Percentiles rank a stretch among this genome's conserved stretches.
These are phyloP conservation scores for Globisporangium nodosum DNA, from an alignment of 352 stramenopile genomes.

Conservation along the genomic window DNA sequence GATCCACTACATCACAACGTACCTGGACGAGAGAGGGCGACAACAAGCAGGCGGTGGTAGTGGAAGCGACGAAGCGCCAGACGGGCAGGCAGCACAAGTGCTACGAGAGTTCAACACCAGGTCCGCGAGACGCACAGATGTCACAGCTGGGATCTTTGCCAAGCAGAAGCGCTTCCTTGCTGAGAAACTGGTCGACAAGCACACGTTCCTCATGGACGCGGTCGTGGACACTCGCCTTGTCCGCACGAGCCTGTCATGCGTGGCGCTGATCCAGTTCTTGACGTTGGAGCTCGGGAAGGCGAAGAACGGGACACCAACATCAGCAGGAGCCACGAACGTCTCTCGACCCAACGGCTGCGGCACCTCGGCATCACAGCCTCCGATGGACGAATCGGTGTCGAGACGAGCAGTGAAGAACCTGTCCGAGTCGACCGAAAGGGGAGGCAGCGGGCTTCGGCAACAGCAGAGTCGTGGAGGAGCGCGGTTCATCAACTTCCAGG, in stretches of 20 bases:
- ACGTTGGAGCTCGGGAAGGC: conserved; percentile 26
- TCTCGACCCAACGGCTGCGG: neutral
- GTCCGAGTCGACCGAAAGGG: conserved; percentile 6
- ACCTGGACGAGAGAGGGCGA: conserved; percentile 27
- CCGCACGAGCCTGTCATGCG: conserved; percentile 44
- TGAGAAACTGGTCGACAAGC: conserved; percentile 47
- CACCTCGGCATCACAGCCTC: neutral
- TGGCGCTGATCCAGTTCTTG: conserved; percentile 59
- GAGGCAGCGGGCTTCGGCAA: neutral
- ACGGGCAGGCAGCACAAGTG: conserved; percentile 4
- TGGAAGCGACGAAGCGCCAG: conserved; percentile 11
- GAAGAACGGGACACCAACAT: conserved; percentile 3
- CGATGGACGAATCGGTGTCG: conserved; percentile 4
- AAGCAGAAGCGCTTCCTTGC: conserved; percentile 32
- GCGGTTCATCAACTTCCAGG: neutral
- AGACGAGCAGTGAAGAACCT: conserved; percentile 6
- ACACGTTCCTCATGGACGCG: conserved; percentile 65
- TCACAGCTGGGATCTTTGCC: conserved; percentile 22
- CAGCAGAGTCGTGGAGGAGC: neutral
- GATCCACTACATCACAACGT: conserved; percentile 54
- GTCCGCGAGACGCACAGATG: neutral
- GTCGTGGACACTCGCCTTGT: conserved; percentile 57
- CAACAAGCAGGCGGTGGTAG: conserved; percentile 15
- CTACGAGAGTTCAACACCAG: conserved; percentile 2
- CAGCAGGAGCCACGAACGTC: neutral